Evolutionary conservation across 164 flowering plant species (phyloP), one percentile per base, ranked within the genome.

Genomic region (Aristolochia contorta): DNA sequence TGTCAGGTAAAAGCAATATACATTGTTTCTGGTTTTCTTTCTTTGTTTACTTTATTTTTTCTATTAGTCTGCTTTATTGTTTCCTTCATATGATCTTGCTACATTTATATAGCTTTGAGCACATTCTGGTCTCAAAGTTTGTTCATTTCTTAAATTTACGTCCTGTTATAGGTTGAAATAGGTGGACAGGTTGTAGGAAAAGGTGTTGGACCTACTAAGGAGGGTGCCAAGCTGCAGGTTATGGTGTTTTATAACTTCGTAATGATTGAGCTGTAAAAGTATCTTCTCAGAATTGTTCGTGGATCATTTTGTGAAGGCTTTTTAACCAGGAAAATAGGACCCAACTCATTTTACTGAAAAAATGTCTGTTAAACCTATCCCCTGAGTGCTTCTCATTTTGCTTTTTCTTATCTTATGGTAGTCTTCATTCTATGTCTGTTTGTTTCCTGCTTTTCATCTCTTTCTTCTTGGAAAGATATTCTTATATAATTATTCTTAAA

Each of bases 191-290:
- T 66, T 66, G 46, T 66, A 51, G 63, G 69, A 54, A 52, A 53
- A 33, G 69, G 59, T 23, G 27, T 15, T 53, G 58, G 69, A 59
- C 46, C 21, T 15, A 59, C 58, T 20, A 66, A 32, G 21, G 69
- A 66, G 4, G 58, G 30, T 16, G 69, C 63, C 54, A 52, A 66
- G 32, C 63, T 59, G 53, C 62, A 59, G 69, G 69, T 66, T 62
- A 14, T 37, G 43, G 43, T 37, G 43, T 52, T 37, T 20, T 18
- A n/a, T 50, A 16, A 19, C 22, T 13, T 37, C 56, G 20, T 37
- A 18, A 7, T 50, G n/a, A 49, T 49, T 49, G 7, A 16, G 20
- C 52, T 20, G 20, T 51, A 12, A 47, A 16, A 32, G 33, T 32
- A 32, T 32, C 7, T 37, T 37, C 5, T 37, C 9, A 8, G 12